phyloP scores from a whole-genome alignment of 2,329 filamentous ascomycete genomes.

The Fusarium equiseti region DNA sequence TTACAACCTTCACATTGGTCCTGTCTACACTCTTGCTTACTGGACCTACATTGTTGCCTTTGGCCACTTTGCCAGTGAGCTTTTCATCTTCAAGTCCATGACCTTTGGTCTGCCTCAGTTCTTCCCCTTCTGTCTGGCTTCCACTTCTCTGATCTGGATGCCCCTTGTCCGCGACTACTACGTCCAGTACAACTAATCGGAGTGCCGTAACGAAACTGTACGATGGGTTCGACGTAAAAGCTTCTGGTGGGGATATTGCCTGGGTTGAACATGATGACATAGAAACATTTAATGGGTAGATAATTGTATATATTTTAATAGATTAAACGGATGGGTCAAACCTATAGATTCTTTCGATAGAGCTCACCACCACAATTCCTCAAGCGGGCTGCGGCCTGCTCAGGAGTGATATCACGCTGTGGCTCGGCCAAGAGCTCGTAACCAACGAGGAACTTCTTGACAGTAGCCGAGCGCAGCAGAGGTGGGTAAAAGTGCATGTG shows the following conservation, averaged over 20 bases:
- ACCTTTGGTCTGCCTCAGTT: slow-evolving; percentile 69
- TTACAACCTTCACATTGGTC: slow-evolving; percentile 79
- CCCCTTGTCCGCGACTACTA: slow-evolving; percentile 76
- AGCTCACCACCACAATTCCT: slow-evolving; percentile 82
- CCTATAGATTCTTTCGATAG: slow-evolving; percentile 74
- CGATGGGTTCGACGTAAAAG: not conserved
- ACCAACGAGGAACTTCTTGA: slow-evolving; percentile 95
- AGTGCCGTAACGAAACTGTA: not conserved
- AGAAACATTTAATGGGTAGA: slow-evolving; percentile 16
- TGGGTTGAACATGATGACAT: not conserved
- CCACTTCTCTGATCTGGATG: slow-evolving; percentile 71
- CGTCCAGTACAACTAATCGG: slow-evolving; percentile 59
- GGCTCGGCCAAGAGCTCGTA: slow-evolving; percentile 98
- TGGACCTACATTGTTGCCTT: slow-evolving; percentile 86
- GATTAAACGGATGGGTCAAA: slow-evolving; percentile 22
- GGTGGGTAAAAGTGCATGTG: slow-evolving; percentile 99
- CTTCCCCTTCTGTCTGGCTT: slow-evolving; percentile 67
- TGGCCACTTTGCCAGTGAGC: slow-evolving; percentile 83
- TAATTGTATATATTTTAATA: slow-evolving; percentile 20
- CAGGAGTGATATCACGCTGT: slow-evolving; percentile 97
- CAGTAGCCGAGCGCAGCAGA: slow-evolving; percentile 88
- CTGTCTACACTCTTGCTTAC: slow-evolving; percentile 82
- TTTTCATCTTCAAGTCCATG: slow-evolving; percentile 81
- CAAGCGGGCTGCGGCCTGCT: slow-evolving; percentile 87
- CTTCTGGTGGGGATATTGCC: not conserved